Conservation (phyloP, 257 asterid genomes). For the Asclepias syriaca region DNA sequence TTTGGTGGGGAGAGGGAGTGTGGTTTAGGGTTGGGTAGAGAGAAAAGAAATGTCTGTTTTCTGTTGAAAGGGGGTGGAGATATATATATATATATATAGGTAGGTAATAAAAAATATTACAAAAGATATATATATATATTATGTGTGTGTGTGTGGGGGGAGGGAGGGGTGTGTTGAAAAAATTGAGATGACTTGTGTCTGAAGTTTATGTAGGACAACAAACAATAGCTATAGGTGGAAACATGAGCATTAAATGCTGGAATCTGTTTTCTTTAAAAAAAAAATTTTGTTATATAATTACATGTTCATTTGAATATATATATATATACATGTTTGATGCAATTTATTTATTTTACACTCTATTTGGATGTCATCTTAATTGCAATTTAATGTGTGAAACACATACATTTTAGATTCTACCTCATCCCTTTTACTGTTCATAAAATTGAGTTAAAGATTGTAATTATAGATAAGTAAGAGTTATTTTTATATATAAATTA, state of each 20-base stretch:
- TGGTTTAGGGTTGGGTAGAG: not conserved
- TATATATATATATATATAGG: not conserved
- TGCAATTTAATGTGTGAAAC: too few species aligned
- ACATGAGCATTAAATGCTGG: slow-evolving; percentile 34
- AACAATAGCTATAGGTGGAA: slow-evolving; percentile 24
- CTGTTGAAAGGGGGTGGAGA: not conserved
- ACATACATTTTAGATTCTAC: too few species aligned
- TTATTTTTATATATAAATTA: too few species aligned
- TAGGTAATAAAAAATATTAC: not conserved
- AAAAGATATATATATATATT: not conserved
- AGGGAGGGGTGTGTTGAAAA: not conserved
- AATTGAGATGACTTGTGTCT: slow-evolving; percentile 49
- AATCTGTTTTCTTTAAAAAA: not conserved
- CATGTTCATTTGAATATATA: too few species aligned
- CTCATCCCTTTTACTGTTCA: too few species aligned
- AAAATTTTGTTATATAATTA: too few species aligned
- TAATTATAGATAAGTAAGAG: too few species aligned
- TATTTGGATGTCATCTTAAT: too few species aligned
- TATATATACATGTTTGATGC: too few species aligned
- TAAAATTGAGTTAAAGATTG: too few species aligned
- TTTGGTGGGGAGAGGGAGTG: not conserved
- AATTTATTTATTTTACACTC: too few species aligned
- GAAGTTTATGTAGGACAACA: slow-evolving; percentile 33
- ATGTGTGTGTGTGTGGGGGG: too few species aligned
- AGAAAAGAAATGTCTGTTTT: not conserved